phyloP scores from a whole-genome alignment of 2,329 filamentous ascomycete species.

The Colletotrichum filicis region DNA sequence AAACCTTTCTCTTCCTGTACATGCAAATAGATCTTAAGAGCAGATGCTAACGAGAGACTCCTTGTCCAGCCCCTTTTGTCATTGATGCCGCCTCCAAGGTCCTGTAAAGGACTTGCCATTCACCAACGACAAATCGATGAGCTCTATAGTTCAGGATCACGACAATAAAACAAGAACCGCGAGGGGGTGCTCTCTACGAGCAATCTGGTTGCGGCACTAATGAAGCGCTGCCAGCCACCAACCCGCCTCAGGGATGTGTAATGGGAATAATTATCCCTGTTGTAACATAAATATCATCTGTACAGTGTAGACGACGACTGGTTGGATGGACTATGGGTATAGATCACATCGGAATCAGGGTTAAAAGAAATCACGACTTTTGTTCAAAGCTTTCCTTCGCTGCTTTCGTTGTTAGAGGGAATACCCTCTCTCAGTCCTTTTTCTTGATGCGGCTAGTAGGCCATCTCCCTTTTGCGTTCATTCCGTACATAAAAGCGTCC shows the following conservation, averaged over 20 bases:
- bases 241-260: slow-evolving; percentile 12
- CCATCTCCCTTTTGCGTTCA: background rate
- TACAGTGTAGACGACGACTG: slow-evolving; percentile 27
- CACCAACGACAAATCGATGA: background rate
- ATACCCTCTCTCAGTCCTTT: background rate
- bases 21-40: background rate
- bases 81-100: slow-evolving; percentile 62
- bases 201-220: background rate
- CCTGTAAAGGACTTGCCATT: slow-evolving; percentile 45
- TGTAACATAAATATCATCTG: slow-evolving; percentile 35
- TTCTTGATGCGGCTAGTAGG: background rate
- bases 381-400: background rate
- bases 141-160: background rate
- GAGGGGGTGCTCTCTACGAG: background rate
- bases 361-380: slow-evolving; percentile 22
- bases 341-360: slow-evolving; percentile 10
- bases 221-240: background rate
- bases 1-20: too few species aligned
- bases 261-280: slow-evolving; percentile 23
- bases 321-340: slow-evolving; percentile 22
- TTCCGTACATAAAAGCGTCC: background rate
- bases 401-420: background rate
- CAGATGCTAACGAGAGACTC: background rate
- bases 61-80: slow-evolving; percentile 64
- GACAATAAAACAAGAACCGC: background rate